Base-by-base conservation (phyloP, 2,329 filamentous ascomycete genomes). In the Podosphaera xanthii region DNA sequence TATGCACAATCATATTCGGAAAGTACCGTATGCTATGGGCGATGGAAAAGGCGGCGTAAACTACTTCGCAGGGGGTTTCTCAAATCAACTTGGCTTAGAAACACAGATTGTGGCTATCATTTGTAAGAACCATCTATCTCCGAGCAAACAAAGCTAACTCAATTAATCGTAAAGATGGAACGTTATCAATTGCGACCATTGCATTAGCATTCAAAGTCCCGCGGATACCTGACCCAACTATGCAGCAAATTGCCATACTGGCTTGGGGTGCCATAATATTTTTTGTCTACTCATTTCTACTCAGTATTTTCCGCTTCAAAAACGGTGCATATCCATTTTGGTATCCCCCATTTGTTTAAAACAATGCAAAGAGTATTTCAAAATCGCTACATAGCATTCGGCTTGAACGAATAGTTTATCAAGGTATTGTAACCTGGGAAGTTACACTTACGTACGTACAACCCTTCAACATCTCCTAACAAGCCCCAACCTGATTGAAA, bases 1-100 rank as follows among this genome's bases (percentile, higher is more conserved):
- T 73, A 98, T 98, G 94, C 98, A 94, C 78, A 98, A 97, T 72
- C 90, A 96, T 69, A 98, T 98, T 69, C 82, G 94, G 66, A 91
- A 92, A 71, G 87, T 94, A 2, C 92, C 92, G 2, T 98, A 98
- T 67, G 88, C 97, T 38, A 77, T 82, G 49, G 86, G 85, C 49
- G 83, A 97, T 69, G 87, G 88, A 33, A 82, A 79, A 59, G 92
- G 92, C 22, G 89, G 89, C 4, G 80, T 98, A 62, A 86, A 74
- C 68, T 97, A 97, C 71, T 92, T 98, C 71, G 87, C 91, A 3
- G 78, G 78, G 46, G 91, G 92, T 0, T 98, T 98, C 72, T 88
- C 91, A 71, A 95, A 82, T 70, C 92, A 98, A 70, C 89, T 84
- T 67, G 92, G 92, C 12, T 75, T 98, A 65, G 92, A 98, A 74